A percentile compares a stretch with the other conserved stretches of the same genome.
Conservation (phyloP, 768 basidiomycete species). For the Chalciporus pseudorubinellus region DNA sequence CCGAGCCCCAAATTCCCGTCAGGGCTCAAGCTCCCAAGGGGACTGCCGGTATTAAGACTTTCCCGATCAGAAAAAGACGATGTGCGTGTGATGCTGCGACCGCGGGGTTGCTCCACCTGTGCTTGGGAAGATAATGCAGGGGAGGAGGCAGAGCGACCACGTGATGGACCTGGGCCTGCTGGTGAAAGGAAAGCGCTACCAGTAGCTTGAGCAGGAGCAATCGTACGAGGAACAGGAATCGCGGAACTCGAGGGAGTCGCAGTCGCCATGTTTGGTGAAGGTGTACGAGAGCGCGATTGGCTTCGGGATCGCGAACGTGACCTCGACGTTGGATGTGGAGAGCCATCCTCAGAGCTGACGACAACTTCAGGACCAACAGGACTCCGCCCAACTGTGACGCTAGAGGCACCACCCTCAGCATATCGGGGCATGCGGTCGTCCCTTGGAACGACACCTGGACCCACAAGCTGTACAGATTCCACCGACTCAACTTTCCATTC, state of each 20-base stretch:
- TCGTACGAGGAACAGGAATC: conserved; percentile 12
- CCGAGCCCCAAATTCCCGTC: conserved; percentile 33
- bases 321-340: conserved; percentile 33
- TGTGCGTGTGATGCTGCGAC: conserved; percentile 54
- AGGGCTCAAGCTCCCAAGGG: conserved; percentile 39
- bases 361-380: conserved; percentile 31
- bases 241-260: conserved; percentile 8
- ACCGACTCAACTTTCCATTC: conserved; percentile 6
- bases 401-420: conserved; percentile 21
- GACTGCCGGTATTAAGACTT: conserved; percentile 34
- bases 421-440: conserved; percentile 10
- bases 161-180: conserved; percentile 17
- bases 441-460: conserved; percentile 18
- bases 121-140: conserved; percentile 33
- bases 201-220: conserved; percentile 9
- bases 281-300: conserved; percentile 44
- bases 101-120: conserved; percentile 38
- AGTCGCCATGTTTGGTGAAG: conserved; percentile 36
- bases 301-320: conserved; percentile 34
- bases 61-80: conserved; percentile 57
- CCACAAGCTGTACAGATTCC: conserved; percentile 18
- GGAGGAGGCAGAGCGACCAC: conserved; percentile 34
- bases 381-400: conserved; percentile 7
- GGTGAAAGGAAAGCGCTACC: conserved; percentile 26
- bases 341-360: conserved; percentile 36